Evolutionary conservation across 345 rosid genomes (phyloP).

Genomic region (Theobroma cacao): DNA sequence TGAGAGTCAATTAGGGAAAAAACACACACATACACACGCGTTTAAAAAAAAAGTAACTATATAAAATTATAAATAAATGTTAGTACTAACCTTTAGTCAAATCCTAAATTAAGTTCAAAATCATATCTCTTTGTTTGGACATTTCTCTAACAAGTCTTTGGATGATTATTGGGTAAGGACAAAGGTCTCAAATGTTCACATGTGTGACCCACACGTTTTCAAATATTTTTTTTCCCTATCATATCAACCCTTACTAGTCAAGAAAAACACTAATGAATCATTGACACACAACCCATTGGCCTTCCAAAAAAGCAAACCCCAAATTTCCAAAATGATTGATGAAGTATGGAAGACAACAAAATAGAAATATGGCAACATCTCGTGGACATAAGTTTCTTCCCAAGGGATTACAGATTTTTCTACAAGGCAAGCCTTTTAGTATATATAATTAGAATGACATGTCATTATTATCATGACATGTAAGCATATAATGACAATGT

Average conservation of each 20-base stretch:
- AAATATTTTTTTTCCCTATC: not conserved
- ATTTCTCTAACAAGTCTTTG: not conserved
- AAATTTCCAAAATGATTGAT: not conserved
- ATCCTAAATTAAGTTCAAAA: not conserved
- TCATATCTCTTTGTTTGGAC: not conserved
- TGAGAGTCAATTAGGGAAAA: too few relatives aligned
- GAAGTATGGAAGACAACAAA: not conserved
- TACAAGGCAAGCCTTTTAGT: not conserved
- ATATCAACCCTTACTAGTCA: not conserved
- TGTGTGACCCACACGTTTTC: slow-evolving; percentile 1
- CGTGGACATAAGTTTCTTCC: not conserved
- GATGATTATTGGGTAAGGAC: not conserved
- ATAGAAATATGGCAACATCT: not conserved
- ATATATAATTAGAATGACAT: too few relatives aligned
- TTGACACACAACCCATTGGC: not conserved
- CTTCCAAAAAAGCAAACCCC: not conserved
- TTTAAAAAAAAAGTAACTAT: not conserved
- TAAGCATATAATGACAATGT: too few relatives aligned
- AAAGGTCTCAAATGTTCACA: not conserved
- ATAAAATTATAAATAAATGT: too few relatives aligned
- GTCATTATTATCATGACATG: too few relatives aligned
- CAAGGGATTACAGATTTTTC: not conserved
- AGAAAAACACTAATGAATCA: not conserved
- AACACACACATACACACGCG: too few relatives aligned
- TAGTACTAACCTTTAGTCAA: not conserved